Conservation (phyloP, 2,329 filamentous ascomycete genomes). For the Pyrenochaeta sp. region DNA sequence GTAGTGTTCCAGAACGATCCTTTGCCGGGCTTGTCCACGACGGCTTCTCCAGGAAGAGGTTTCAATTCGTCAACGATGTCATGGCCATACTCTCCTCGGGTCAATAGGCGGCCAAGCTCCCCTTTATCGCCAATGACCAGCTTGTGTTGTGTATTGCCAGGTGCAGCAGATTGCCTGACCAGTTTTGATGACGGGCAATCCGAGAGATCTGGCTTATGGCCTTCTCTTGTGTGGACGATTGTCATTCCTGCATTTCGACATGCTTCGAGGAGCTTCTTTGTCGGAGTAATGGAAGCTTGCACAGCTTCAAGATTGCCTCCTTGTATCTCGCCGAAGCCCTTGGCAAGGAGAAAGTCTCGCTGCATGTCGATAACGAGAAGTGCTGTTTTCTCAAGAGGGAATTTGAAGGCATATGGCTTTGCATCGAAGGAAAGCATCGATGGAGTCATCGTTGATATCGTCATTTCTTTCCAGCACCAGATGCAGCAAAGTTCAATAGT, state of each 20-base stretch:
- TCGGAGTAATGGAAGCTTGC: constrained; percentile 51
- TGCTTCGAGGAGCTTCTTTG: constrained; percentile 53
- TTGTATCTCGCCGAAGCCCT: constrained; percentile 63
- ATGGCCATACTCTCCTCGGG: constrained; percentile 64
- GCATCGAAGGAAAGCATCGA: constrained; percentile 39
- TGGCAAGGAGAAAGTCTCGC: constrained; percentile 59
- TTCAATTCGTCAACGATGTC: constrained; percentile 64
- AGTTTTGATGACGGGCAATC: constrained; percentile 63
- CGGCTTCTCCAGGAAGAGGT: constrained; percentile 60
- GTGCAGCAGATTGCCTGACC: constrained; percentile 59
- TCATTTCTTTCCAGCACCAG: constrained; percentile 10
- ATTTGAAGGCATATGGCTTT: constrained; percentile 60
- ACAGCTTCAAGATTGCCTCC: constrained; percentile 53
- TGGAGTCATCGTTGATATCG: constrained; percentile 1
- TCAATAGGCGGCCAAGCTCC: constrained; percentile 62
- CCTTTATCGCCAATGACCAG: constrained; percentile 63
- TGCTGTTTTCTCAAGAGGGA: constrained; percentile 57
- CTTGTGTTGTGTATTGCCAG: constrained; percentile 54
- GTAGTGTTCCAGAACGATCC: constrained; percentile 67
- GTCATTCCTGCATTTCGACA: constrained; percentile 55
- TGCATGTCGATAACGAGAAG: constrained; percentile 64
- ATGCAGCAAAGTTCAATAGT: neutral
- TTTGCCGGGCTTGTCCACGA: constrained; percentile 68
- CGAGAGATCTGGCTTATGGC: constrained; percentile 60
- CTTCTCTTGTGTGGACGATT: constrained; percentile 61